Conservation (phyloP, 345 rosid genomes). For the Trapa incisa region DNA sequence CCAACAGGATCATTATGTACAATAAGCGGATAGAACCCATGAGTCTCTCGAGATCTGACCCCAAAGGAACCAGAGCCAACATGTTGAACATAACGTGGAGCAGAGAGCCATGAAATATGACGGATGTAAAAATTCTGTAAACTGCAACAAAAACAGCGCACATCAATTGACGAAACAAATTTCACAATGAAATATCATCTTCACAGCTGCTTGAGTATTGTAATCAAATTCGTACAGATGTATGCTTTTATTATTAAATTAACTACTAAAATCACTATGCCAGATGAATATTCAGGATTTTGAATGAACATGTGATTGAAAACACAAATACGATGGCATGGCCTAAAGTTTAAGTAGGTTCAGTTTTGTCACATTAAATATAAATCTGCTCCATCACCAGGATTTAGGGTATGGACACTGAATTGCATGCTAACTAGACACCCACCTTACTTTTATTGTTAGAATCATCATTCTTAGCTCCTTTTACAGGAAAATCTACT, state of each 20-base stretch:
- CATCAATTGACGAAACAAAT: constrained; percentile 4
- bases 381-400: neutral
- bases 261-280: neutral
- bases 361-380: neutral
- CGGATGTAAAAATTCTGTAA: constrained; percentile 70
- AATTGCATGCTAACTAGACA: neutral
- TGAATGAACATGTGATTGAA: neutral
- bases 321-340: neutral
- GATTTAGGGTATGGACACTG: neutral
- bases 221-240: neutral
- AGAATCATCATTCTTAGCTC: neutral
- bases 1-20: constrained; percentile 60
- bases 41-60: constrained; percentile 90
- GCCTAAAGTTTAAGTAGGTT: neutral
- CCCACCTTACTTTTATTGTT: neutral
- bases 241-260: neutral
- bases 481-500: neutral
- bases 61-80: constrained; percentile 93
- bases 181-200: neutral
- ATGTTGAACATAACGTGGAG: constrained; percentile 92
- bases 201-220: neutral
- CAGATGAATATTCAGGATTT: neutral
- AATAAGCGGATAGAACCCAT: constrained; percentile 88
- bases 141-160: constrained; percentile 34
- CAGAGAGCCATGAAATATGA: constrained; percentile 79